A percentile compares a stretch with the other conserved stretches of the same genome.
phyloP scores from a whole-genome alignment of 305 asterid species.

The Fraxinus angustifolia region DNA sequence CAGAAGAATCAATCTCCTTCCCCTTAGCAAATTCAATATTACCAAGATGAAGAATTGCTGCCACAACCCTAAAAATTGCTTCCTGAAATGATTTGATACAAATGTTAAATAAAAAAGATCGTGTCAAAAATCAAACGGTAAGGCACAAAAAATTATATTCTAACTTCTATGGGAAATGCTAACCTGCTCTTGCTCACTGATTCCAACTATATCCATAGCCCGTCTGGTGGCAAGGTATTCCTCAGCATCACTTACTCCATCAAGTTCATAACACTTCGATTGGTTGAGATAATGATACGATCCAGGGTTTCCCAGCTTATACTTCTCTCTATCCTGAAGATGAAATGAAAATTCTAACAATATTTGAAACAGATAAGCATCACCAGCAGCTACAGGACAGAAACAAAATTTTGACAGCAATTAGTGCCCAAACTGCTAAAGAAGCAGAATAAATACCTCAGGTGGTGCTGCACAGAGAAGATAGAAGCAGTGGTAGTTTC shows the following conservation, averaged over 20 bases:
- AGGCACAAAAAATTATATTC: constrained; percentile 10
- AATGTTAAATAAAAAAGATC: constrained; percentile 11
- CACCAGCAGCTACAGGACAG: constrained; percentile 12
- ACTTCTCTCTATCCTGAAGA: constrained; percentile 79
- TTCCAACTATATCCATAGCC: constrained; percentile 99
- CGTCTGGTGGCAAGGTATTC: constrained; percentile 94
- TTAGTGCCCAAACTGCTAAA: constrained; percentile 18
- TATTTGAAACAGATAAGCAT: constrained; percentile 23
- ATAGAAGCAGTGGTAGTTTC: constrained; percentile 98
- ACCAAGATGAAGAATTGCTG: constrained; percentile 96
- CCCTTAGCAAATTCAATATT: constrained; percentile 94
- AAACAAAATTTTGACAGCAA: constrained; percentile 19
- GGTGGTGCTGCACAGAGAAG: constrained; percentile 96
- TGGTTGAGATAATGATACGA: constrained; percentile 88
- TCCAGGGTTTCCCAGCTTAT: constrained; percentile 69
- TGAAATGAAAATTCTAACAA: constrained; percentile 19
- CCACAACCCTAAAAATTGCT: constrained; percentile 92
- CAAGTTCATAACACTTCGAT: constrained; percentile 78
- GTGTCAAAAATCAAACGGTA: constrained; percentile 7
- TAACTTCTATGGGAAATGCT: constrained; percentile 18
- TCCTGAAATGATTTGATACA: constrained; percentile 48
- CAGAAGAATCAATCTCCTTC: constrained; percentile 92
- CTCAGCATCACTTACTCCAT: constrained; percentile 85
- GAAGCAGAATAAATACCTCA: constrained; percentile 51
- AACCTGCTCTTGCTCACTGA: constrained; percentile 95